Conservation (phyloP, 106 monocot genomes). For the Allium sativum region DNA sequence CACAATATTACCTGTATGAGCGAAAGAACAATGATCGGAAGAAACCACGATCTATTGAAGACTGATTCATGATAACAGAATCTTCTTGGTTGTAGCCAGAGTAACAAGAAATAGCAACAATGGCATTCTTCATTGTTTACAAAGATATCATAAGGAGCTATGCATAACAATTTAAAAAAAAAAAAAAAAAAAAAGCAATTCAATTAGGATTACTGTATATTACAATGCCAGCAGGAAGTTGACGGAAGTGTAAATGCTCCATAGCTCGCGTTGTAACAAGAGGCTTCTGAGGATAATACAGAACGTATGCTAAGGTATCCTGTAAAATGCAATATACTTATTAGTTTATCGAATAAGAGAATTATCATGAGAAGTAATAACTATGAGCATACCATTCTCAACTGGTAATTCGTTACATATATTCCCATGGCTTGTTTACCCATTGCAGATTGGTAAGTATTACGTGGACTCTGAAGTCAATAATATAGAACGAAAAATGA, state of each 20-base stretch:
- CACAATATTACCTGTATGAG: slow-evolving; percentile 61
- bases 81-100: slow-evolving; percentile 99
- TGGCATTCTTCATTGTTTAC: slow-evolving; percentile 66
- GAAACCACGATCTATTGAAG: slow-evolving; percentile 97
- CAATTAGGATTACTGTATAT: slow-evolving; percentile 9
- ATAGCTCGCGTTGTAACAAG: slow-evolving; percentile 99
- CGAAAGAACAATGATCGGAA: slow-evolving; percentile 96
- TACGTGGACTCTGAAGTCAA: slow-evolving; percentile 83
- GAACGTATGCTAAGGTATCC: slow-evolving; percentile 99
- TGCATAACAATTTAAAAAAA: neutral
- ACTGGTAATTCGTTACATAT: slow-evolving; percentile 94
- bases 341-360: neutral
- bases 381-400: slow-evolving; percentile 64
- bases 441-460: slow-evolving; percentile 99
- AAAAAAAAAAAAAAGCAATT: neutral
- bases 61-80: slow-evolving; percentile 99
- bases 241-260: slow-evolving; percentile 98
- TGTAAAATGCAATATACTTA: slow-evolving; percentile 16
- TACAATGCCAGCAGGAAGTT: slow-evolving; percentile 98
- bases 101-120: slow-evolving; percentile 99
- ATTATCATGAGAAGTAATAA: neutral
- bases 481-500: neutral
- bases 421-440: slow-evolving; percentile 99
- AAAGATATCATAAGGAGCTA: neutral
- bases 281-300: slow-evolving; percentile 98